Conservation (phyloP, 371 early-diverging fungal species). For the Syncephalis fuscata region DNA sequence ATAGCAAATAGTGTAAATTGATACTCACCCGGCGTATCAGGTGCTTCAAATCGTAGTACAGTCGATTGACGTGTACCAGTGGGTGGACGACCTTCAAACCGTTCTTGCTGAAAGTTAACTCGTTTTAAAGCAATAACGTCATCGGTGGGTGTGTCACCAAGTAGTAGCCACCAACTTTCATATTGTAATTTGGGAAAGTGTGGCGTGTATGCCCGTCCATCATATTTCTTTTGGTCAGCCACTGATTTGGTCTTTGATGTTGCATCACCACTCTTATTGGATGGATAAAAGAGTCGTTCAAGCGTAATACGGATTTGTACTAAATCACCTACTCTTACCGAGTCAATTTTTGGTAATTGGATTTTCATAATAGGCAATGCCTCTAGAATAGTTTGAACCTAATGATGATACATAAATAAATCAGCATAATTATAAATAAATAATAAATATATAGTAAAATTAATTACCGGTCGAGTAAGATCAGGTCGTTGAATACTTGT, state of each 20-base stretch:
- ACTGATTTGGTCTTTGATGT: conserved; percentile 10
- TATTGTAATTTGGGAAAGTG: conserved; percentile 78
- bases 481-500: no score
- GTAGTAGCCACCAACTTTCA: conserved; percentile 80
- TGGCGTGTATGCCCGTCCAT: conserved; percentile 50
- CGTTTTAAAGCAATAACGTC: conserved; percentile 64
- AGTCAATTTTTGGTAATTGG: no score
- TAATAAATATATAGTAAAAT: no score
- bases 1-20: conserved; percentile 5
- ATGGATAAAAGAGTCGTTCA: no score
- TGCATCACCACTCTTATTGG: background rate
- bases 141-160: conserved; percentile 43
- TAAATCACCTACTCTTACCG: no score
- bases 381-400: no score
- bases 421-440: no score
- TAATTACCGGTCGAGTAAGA: no score
- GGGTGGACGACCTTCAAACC: background rate
- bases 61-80: background rate
- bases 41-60: conserved; percentile 1
- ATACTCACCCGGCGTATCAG: conserved; percentile 4
- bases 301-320: no score
- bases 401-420: no score
- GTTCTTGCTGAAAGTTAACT: conserved; percentile 27
- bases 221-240: conserved; percentile 27
- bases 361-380: no score